These are phyloP conservation scores for Vigna nakashimae DNA, from an alignment of 306 rosid genomes.

Conservation along the genomic window DNA sequence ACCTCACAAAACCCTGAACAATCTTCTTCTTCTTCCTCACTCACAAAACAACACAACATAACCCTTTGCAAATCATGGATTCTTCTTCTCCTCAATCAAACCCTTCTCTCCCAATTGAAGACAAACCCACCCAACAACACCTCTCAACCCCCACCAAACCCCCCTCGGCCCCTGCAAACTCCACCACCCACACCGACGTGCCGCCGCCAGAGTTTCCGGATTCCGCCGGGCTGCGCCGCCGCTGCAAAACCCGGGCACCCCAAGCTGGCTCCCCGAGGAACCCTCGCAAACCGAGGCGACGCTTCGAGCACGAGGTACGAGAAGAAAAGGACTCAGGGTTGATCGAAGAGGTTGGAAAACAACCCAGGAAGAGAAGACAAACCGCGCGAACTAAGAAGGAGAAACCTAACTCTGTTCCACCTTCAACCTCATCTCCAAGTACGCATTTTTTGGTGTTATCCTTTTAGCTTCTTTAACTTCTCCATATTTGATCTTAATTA, in stretches of 20 bases:
- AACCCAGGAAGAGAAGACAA: conserved; percentile 55
- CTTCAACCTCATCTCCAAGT: conserved; percentile 66
- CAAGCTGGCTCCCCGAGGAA: conserved; percentile 73
- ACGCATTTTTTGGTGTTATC: not conserved
- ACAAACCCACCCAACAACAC: conserved; percentile 37
- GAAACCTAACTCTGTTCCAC: conserved; percentile 55
- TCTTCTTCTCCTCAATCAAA: conserved; percentile 47
- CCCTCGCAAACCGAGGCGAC: conserved; percentile 60
- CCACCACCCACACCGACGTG: conserved; percentile 58
- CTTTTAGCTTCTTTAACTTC: not conserved
- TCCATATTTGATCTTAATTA: not conserved
- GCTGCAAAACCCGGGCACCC: conserved; percentile 57
- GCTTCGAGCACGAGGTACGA: conserved; percentile 65
- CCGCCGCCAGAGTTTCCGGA: conserved; percentile 60
- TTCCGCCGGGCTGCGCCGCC: conserved; percentile 45
- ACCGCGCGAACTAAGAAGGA: conserved; percentile 71
- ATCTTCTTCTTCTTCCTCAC: not conserved
- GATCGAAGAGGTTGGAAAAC: conserved; percentile 64
- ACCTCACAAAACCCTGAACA: not conserved
- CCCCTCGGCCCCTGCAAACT: conserved; percentile 38
- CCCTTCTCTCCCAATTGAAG: conserved; percentile 29
- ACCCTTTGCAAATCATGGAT: conserved; percentile 53
- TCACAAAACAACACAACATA: not conserved
- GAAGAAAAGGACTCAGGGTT: conserved; percentile 67
- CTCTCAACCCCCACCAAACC: conserved; percentile 31